These are phyloP conservation scores for Ceriops tagal DNA, from an alignment of 345 rosid genomes.

Conservation along the genomic window DNA sequence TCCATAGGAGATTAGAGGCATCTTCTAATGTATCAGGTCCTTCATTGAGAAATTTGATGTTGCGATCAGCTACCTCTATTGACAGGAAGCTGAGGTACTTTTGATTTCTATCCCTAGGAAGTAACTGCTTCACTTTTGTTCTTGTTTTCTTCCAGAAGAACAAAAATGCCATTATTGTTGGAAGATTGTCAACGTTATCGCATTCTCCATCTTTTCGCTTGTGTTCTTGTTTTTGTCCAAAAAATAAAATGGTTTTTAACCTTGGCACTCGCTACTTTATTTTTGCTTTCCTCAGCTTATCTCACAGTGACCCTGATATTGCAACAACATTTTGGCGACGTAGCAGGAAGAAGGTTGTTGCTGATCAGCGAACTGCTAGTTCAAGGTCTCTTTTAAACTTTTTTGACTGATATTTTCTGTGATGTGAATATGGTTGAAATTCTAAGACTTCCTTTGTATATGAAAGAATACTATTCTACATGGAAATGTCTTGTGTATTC, in stretches of 20 bases:
- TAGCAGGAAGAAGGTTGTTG: constrained; percentile 81
- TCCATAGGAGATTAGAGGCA: constrained; percentile 59
- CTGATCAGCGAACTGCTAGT: constrained; percentile 92
- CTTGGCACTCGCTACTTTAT: not conserved
- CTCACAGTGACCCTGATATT: constrained; percentile 91
- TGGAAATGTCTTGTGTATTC: too few species aligned
- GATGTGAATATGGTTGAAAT: not conserved
- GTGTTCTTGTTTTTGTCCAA: too few species aligned
- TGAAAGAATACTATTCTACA: not conserved
- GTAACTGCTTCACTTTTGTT: too few species aligned
- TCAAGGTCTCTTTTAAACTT: constrained; percentile 61
- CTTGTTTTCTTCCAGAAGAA: too few species aligned
- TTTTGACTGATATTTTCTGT: constrained; percentile 7
- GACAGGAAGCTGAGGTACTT: constrained; percentile 77
- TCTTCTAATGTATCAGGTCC: constrained; percentile 64
- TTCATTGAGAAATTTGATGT: constrained; percentile 67
- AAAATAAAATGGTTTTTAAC: too few species aligned
- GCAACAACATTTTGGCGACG: constrained; percentile 85
- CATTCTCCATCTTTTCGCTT: too few species aligned
- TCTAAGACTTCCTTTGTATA: not conserved
- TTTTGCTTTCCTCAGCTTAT: constrained; percentile 43
- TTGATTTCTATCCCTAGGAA: not conserved
- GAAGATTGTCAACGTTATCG: too few species aligned
- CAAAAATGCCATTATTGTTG: too few species aligned
- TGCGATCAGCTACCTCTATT: constrained; percentile 48